Percentiles rank a stretch among this genome's conserved stretches.
Conservation (phyloP, 495 filamentous ascomycete species). For the Astrocystis sublimbata region DNA sequence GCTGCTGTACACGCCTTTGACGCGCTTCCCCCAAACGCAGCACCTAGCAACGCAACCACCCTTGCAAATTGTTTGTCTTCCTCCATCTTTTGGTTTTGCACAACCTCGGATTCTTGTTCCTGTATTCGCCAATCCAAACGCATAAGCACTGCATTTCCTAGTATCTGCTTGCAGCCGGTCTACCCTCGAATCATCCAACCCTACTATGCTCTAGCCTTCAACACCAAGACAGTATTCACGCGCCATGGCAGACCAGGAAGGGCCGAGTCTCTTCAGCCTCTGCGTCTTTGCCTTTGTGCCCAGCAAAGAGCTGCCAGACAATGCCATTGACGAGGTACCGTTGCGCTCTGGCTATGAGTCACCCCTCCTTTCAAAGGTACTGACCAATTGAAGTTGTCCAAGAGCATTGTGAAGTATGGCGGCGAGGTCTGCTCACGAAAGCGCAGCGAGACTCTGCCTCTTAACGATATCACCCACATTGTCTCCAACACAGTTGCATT, state of each 20-base stretch:
- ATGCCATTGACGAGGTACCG: constrained; percentile 46
- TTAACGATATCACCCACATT: constrained; percentile 73
- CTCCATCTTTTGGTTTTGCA: not conserved
- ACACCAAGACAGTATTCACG: not conserved
- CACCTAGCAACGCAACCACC: not conserved
- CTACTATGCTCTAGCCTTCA: constrained; percentile 1
- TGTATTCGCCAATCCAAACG: no score
- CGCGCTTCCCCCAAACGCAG: constrained; percentile 13
- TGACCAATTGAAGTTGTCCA: constrained; percentile 46
- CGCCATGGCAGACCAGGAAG: constrained; percentile 43
- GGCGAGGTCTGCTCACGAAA: constrained; percentile 51
- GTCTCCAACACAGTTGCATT: constrained; percentile 86
- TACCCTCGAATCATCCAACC: not conserved
- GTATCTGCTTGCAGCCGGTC: not conserved
- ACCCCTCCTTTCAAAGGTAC: constrained; percentile 14
- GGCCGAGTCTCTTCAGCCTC: constrained; percentile 33
- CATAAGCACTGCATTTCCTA: not conserved
- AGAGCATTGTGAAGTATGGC: constrained; percentile 56
- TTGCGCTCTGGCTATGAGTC: not conserved
- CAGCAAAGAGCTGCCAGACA: constrained; percentile 44
- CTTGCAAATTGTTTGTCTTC: constrained; percentile 4
- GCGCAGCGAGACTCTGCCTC: constrained; percentile 49
- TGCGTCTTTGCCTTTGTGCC: constrained; percentile 49
- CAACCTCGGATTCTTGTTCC: not conserved
- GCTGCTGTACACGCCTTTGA: constrained; percentile 3